Percentiles rank a stretch among this genome's conserved stretches.
These are phyloP conservation scores for Penicillium sp. DNA, from an alignment of 2,329 filamentous ascomycete species.

Conservation along the genomic window DNA sequence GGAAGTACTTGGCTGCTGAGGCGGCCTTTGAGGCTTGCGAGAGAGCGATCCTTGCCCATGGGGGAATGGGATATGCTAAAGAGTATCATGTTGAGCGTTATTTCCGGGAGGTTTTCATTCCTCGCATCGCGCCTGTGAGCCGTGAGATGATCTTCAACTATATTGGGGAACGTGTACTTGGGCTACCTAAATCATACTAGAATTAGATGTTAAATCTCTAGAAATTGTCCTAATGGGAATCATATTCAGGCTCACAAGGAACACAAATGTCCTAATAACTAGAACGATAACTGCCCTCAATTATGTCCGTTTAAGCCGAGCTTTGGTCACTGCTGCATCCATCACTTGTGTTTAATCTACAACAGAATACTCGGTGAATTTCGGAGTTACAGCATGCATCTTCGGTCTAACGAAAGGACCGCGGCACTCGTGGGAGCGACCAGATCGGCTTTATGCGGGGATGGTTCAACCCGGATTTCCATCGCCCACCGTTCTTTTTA, in stretches of 20 bases:
- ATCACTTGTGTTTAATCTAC: too few relatives aligned
- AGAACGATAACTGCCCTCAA: too few relatives aligned
- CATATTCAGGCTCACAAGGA: too few relatives aligned
- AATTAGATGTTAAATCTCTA: too few relatives aligned
- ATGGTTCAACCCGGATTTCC: not conserved
- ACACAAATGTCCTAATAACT: too few relatives aligned
- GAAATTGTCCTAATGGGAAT: too few relatives aligned
- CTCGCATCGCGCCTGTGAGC: constrained; percentile 61
- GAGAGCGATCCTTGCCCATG: constrained; percentile 57
- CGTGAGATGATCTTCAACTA: constrained; percentile 50
- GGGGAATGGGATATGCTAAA: constrained; percentile 64
- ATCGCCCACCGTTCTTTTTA: not conserved
- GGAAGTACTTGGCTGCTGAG: constrained; percentile 63
- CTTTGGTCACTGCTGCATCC: too few relatives aligned
- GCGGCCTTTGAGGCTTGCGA: constrained; percentile 62
- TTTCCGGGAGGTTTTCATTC: constrained; percentile 61
- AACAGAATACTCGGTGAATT: constrained; percentile 2
- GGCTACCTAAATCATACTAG: constrained; percentile 41
- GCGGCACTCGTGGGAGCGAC: not conserved
- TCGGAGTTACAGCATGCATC: not conserved
- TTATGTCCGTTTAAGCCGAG: too few relatives aligned
- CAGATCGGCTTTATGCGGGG: constrained; percentile 1
- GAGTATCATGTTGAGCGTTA: constrained; percentile 65
- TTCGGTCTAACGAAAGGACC: not conserved
- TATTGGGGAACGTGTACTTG: constrained; percentile 42